Evolutionary conservation across 148 eudicot species (phyloP).

Genomic region (Chenopodium berlandieri): DNA sequence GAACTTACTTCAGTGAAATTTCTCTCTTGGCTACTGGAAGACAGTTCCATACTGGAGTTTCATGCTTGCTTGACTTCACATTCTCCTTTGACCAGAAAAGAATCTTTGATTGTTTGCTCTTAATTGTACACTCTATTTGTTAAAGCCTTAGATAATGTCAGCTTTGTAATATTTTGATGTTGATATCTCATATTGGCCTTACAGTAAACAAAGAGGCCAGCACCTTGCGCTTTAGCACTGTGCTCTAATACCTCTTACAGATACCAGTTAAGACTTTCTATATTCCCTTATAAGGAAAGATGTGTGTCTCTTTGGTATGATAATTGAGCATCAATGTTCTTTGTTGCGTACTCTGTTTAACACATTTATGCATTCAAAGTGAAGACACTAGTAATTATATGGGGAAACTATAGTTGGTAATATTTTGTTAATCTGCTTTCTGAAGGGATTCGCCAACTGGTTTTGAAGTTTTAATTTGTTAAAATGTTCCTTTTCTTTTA

Average conservation of each 20-base stretch:
- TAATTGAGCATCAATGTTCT: not conserved
- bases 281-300: not conserved
- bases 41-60: no score
- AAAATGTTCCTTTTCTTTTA: not conserved
- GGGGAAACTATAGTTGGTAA: not conserved
- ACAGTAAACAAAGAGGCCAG: no score
- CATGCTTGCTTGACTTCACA: no score
- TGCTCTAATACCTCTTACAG: no score
- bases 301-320: not conserved
- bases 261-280: not conserved
- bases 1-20: not conserved
- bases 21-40: no score
- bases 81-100: no score
- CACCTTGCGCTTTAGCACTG: no score
- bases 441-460: not conserved
- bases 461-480: not conserved
- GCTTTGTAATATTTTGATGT: no score
- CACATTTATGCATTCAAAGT: not conserved
- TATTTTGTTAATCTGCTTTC: not conserved
- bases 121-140: no score
- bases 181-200: no score
- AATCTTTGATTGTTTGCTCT: no score
- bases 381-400: not conserved
- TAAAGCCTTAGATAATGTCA: no score
- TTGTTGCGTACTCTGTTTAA: not conserved